Evolutionary conservation across 2,329 filamentous ascomycete genomes (phyloP).

Genomic region (Venturia oleaginea): DNA sequence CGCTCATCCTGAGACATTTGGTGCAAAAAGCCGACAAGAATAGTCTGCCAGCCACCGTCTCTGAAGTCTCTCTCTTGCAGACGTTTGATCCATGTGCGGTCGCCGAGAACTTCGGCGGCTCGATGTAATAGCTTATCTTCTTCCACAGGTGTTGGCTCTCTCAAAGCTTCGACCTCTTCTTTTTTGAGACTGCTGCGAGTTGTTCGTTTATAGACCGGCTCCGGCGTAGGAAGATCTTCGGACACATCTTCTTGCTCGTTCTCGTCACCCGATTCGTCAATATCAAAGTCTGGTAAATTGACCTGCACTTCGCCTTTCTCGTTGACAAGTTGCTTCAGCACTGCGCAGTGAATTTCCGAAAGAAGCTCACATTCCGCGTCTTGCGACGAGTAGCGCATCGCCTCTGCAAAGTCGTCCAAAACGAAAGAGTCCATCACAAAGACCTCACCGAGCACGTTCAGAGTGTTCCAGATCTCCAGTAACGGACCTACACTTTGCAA

Average conservation of each 20-base stretch:
- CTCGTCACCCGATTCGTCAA: conserved; percentile 48
- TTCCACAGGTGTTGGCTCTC: conserved; percentile 30
- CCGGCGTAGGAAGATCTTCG: conserved; percentile 45
- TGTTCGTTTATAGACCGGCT: conserved; percentile 62
- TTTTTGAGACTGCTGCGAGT: conserved; percentile 83
- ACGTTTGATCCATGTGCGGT: conserved; percentile 71
- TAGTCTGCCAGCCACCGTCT: conserved; percentile 83
- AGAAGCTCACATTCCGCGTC: conserved; percentile 74
- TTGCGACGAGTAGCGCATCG: conserved; percentile 67
- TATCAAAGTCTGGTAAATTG: conserved; percentile 24
- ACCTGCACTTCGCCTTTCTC: conserved; percentile 67
- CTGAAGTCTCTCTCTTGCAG: conserved; percentile 75
- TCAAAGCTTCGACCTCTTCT: conserved; percentile 60
- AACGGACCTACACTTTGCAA: conserved; percentile 81
- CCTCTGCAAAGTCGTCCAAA: conserved; percentile 90
- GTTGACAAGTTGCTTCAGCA: conserved; percentile 78
- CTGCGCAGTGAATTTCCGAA: conserved; percentile 82
- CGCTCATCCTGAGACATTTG: conserved; percentile 60
- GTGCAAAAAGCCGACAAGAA: conserved; percentile 77
- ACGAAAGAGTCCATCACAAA: conserved; percentile 95
- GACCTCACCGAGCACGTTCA: conserved; percentile 96
- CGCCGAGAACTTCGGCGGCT: conserved; percentile 68
- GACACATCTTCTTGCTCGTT: conserved; percentile 55
- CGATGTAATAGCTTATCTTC: conserved; percentile 42
- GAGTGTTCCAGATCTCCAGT: conserved; percentile 88